Percentiles rank a stretch among this genome's conserved stretches.
Evolutionary conservation across 23 red algal genomes (phyloP).

Genomic region (Cyanidiococcus yangmingshanensis): DNA sequence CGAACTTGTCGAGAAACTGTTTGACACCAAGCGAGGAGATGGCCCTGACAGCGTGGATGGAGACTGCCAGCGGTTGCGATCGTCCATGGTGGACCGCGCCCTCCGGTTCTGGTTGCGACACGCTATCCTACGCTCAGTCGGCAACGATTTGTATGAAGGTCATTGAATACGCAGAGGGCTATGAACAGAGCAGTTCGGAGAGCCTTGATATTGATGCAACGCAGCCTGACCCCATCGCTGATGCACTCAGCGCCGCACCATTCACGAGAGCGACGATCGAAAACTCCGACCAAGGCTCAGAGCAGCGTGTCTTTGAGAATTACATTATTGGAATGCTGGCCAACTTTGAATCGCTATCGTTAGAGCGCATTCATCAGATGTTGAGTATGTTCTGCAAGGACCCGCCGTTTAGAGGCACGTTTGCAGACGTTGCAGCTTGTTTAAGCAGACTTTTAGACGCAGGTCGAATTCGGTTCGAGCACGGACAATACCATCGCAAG

Average conservation of each 20-base stretch:
- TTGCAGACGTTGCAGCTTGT: conserved; percentile 6
- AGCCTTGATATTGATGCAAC: background rate
- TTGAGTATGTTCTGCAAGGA: conserved; percentile 7
- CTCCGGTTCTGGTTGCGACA: background rate
- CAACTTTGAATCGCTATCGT: conserved; percentile 25
- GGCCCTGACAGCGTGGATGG: too few species aligned
- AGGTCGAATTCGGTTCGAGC: background rate
- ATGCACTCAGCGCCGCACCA: background rate
- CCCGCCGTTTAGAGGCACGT: conserved; percentile 15
- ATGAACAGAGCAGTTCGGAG: too few species aligned
- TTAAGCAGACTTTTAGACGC: background rate
- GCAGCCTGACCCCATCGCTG: background rate
- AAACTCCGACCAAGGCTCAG: background rate
- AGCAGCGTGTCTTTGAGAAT: conserved; percentile 18
- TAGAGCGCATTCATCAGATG: conserved; percentile 30
- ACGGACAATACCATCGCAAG: background rate
- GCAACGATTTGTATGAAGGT: background rate
- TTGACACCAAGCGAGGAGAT: too few species aligned
- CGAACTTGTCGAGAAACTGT: background rate
- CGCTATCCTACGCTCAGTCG: background rate
- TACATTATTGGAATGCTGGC: conserved; percentile 24
- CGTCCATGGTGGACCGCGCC: too few species aligned
- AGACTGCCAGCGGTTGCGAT: too few species aligned
- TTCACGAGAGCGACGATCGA: background rate
- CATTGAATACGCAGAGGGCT: background rate